phyloP scores from a whole-genome alignment of 805 yeast genomes.

The Zygosaccharomyces siamensis region DNA sequence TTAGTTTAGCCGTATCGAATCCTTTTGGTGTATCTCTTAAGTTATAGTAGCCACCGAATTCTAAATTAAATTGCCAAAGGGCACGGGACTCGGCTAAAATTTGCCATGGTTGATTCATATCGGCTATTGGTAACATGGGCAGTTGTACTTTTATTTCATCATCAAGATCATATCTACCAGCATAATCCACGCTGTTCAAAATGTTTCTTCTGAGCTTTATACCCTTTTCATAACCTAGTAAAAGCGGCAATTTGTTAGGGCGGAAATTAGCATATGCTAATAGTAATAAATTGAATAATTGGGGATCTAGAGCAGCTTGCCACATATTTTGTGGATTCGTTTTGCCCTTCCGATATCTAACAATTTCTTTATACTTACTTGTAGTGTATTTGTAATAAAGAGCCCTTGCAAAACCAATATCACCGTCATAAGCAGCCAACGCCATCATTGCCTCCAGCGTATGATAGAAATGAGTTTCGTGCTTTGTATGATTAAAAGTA shows the following conservation, averaged over 20 bases:
- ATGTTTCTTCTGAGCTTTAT: constrained; percentile 44
- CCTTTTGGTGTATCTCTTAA: constrained; percentile 41
- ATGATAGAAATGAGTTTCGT: constrained; percentile 8
- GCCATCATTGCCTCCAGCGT: constrained; percentile 59
- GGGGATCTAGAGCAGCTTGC: constrained; percentile 33
- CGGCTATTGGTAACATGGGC: constrained; percentile 66
- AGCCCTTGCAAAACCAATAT: constrained; percentile 65
- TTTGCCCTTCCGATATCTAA: constrained; percentile 8
- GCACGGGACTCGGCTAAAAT: constrained; percentile 75
- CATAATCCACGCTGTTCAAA: constrained; percentile 40
- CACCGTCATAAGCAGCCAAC: constrained; percentile 77
- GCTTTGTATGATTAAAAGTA: constrained; percentile 20
- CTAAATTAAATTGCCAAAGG: constrained; percentile 45
- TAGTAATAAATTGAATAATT: constrained; percentile 44
- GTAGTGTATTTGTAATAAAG: constrained; percentile 47
- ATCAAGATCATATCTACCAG: constrained; percentile 24
- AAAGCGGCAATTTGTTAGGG: constrained; percentile 32
- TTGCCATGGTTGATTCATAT: constrained; percentile 39
- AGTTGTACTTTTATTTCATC: constrained; percentile 29
- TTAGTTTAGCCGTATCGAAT: constrained; percentile 39
- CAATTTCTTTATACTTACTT: constrained; percentile 23
- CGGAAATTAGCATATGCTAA: constrained; percentile 45
- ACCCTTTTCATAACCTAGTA: constrained; percentile 44
- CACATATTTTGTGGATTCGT: constrained; percentile 15
- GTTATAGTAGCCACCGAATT: constrained; percentile 35